These are phyloP conservation scores for Eudorina sp. DNA, from an alignment of 139 green algal genomes.

Conservation along the genomic window DNA sequence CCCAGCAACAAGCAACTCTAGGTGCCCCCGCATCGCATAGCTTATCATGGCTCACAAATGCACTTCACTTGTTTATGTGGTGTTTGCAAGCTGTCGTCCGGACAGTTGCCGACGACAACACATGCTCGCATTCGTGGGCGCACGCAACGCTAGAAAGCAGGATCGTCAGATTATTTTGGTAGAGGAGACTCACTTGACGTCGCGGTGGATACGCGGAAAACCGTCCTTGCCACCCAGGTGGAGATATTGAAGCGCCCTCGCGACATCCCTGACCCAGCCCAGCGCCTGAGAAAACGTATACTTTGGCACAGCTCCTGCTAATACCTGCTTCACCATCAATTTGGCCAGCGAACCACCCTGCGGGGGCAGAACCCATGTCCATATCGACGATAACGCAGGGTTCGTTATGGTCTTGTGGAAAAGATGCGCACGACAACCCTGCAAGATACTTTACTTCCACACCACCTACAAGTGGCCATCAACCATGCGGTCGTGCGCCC, in stretches of 20 bases:
- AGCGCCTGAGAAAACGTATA: conserved; percentile 43
- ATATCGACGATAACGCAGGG: too few species aligned
- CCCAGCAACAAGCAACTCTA: too few species aligned
- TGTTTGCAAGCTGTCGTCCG: too few species aligned
- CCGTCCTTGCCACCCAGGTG: conserved; percentile 32
- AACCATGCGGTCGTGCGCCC: background rate
- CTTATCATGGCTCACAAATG: too few species aligned
- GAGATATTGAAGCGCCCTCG: conserved; percentile 32
- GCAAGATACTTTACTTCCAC: background rate
- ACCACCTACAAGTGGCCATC: background rate
- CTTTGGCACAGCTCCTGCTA: conserved; percentile 12
- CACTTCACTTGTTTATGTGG: background rate
- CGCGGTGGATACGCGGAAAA: conserved; percentile 27
- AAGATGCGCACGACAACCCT: too few species aligned
- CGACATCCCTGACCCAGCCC: conserved; percentile 32
- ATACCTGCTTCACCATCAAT: conserved; percentile 37
- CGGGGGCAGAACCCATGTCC: too few species aligned
- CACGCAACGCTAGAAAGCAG: too few species aligned
- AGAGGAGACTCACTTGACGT: conserved; percentile 27
- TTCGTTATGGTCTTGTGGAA: too few species aligned
- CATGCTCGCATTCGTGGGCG: too few species aligned
- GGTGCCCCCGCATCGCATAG: too few species aligned
- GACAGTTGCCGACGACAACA: too few species aligned
- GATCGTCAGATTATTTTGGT: too few species aligned
- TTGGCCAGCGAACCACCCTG: conserved; percentile 36